Base-by-base conservation (phyloP, 768 basidiomycete genomes). In the Boletus eberwhitei region DNA sequence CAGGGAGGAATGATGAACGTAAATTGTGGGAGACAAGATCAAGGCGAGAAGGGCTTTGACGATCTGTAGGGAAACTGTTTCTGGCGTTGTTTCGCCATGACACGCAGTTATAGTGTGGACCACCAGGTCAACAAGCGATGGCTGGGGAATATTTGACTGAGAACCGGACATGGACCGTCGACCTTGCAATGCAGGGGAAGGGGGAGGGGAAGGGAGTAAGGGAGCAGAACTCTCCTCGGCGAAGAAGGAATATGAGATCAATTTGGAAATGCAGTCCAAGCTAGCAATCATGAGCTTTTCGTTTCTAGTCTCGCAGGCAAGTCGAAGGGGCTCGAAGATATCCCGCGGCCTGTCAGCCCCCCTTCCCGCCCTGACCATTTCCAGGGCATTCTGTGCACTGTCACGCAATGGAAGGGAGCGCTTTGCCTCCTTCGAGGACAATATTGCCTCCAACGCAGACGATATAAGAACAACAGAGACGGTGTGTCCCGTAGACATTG, bases 211-310 rank as follows among this genome's bases (percentile, higher is more conserved):
- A 4, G 83, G 78, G 47, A 87, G 61, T 5, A 73, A 36, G 61
- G 72, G 34, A 71, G 71, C 54, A 9, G 77, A 69, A 35, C 77
- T 73, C 32, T 80, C 71, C 62, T 97, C 95, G 40, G 84, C 82
- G 66, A 98, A 98, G 81, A 98, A 98, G 24, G 93, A 94, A 71
- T 98, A 93, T 8, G 94, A 95, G 58, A 98, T 91, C 60, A 99
- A 83, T 73, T 99, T 99, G 52, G 93, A 92, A 56, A 98, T 93
- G 66, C 97, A 95, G 72, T 99, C 97, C 69, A 99, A 76, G 63
- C 95, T 96, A 17, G 94, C 91, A 67, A 97, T 92, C 87, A 94
- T 91, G 34, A 98, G 81, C 61, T 93, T 93, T 69, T 98, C 94
- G 59, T 80, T 90, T 48, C 86, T 82, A 5, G 95, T 98, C 76